Percentiles rank a stretch among this genome's conserved stretches.
phyloP scores from a whole-genome alignment of 805 yeast species.

The Candida ortonii region DNA sequence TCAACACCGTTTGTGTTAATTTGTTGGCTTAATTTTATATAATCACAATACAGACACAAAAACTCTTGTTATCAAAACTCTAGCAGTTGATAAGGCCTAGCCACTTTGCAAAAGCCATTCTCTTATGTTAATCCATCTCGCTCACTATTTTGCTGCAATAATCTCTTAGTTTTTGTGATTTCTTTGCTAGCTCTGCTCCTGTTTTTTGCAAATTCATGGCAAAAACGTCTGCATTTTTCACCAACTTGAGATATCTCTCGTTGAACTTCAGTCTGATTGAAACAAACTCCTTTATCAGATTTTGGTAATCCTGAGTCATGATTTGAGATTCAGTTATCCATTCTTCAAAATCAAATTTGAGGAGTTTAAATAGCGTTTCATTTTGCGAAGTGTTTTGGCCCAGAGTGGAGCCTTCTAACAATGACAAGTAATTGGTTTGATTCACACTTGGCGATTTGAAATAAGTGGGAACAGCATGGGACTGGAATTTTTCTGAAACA shows the following conservation, averaged over 20 bases:
- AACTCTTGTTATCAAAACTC: background rate
- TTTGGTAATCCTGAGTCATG: slow-evolving; percentile 33
- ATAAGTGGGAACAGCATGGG: slow-evolving; percentile 16
- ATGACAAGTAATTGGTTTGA: slow-evolving; percentile 10
- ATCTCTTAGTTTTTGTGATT: slow-evolving; percentile 40
- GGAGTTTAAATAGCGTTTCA: slow-evolving; percentile 15
- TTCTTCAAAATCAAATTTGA: slow-evolving; percentile 17
- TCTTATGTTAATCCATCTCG: slow-evolving; percentile 18
- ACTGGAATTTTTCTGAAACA: slow-evolving; percentile 17
- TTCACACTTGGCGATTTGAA: slow-evolving; percentile 15
- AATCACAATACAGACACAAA: slow-evolving; percentile 11
- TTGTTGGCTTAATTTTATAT: slow-evolving; percentile 8
- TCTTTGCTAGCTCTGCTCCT: slow-evolving; percentile 34
- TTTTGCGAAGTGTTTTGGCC: slow-evolving; percentile 16
- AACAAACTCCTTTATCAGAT: slow-evolving; percentile 35
- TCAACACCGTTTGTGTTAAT: slow-evolving; percentile 2
- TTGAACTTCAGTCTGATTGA: slow-evolving; percentile 39
- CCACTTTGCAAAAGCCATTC: background rate
- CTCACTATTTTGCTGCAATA: slow-evolving; percentile 40
- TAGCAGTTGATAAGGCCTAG: background rate
- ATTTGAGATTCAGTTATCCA: slow-evolving; percentile 40
- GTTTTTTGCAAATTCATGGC: slow-evolving; percentile 20
- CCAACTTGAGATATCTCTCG: slow-evolving; percentile 31
- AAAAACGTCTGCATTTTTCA: slow-evolving; percentile 20
- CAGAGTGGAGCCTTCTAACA: slow-evolving; percentile 7